Conservation (phyloP, 1,139 yeast genomes). For the Pichia sp. region DNA sequence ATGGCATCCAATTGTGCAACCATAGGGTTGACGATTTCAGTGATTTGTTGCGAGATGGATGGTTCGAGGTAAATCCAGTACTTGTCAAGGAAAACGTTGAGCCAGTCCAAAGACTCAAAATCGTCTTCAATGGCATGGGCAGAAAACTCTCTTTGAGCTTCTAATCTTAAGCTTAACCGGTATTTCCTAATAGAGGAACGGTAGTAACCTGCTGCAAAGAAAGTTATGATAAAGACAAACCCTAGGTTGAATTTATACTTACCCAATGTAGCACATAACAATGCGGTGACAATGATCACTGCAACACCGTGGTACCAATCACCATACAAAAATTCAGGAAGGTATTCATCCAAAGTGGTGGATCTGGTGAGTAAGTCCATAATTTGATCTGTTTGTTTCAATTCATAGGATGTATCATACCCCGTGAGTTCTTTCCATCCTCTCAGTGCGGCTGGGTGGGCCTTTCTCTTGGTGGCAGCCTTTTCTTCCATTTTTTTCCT, state of each 20-base stretch:
- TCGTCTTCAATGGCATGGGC: slow-evolving; percentile 77
- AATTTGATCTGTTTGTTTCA: slow-evolving; percentile 64
- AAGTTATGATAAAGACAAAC: slow-evolving; percentile 66
- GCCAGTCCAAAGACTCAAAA: slow-evolving; percentile 93
- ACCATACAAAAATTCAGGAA: slow-evolving; percentile 73
- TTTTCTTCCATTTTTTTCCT: slow-evolving; percentile 26
- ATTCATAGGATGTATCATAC: slow-evolving; percentile 62
- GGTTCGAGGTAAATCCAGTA: slow-evolving; percentile 93
- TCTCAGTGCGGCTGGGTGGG: slow-evolving; percentile 59
- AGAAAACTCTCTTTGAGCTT: slow-evolving; percentile 79
- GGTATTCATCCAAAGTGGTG: slow-evolving; percentile 58
- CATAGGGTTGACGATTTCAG: slow-evolving; percentile 78
- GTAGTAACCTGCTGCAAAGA: slow-evolving; percentile 58
- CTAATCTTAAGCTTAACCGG: slow-evolving; percentile 66
- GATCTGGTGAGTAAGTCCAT: slow-evolving; percentile 58
- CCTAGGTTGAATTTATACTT: slow-evolving; percentile 71
- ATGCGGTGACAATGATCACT: slow-evolving; percentile 54
- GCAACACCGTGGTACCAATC: slow-evolving; percentile 95
- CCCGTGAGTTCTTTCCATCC: slow-evolving; percentile 97
- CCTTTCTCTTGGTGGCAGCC: slow-evolving; percentile 38
- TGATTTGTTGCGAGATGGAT: slow-evolving; percentile 75
- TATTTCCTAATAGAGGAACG: slow-evolving; percentile 79
- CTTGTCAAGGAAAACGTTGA: slow-evolving; percentile 77
- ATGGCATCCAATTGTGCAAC: slow-evolving; percentile 62
- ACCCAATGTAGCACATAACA: slow-evolving; percentile 74